Conservation (phyloP, 805 yeast species). For the Candida ulmi region DNA sequence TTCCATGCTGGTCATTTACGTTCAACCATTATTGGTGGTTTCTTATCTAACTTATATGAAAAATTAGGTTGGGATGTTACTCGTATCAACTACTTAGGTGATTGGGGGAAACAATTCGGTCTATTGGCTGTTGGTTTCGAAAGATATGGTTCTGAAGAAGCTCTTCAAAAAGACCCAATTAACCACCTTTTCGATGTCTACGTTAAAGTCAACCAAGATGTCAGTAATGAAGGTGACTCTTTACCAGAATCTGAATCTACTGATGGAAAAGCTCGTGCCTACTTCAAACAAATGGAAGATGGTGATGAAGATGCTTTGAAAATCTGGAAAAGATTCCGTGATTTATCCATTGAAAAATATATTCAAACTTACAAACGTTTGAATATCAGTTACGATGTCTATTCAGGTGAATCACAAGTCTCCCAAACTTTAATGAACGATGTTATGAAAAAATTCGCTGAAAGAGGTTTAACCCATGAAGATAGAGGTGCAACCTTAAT, state of each 20-base stretch:
- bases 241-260: slow-evolving; percentile 44
- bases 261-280: slow-evolving; percentile 80
- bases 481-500: slow-evolving; percentile 90
- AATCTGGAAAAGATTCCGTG: slow-evolving; percentile 86
- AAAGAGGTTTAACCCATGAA: slow-evolving; percentile 67
- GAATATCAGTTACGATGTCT: slow-evolving; percentile 80
- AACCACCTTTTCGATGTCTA: slow-evolving; percentile 93
- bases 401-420: slow-evolving; percentile 96
- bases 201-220: slow-evolving; percentile 78
- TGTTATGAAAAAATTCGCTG: slow-evolving; percentile 57
- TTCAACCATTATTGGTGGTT: slow-evolving; percentile 97
- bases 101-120: slow-evolving; percentile 99
- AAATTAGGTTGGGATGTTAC: slow-evolving; percentile 88
- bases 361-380: slow-evolving; percentile 85
- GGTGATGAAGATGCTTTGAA: slow-evolving; percentile 78
- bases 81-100: slow-evolving; percentile 94
- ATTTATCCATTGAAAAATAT: slow-evolving; percentile 82
- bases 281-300: slow-evolving; percentile 87
- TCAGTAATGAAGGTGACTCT: slow-evolving; percentile 48
- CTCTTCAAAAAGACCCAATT: slow-evolving; percentile 73
- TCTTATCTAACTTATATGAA: slow-evolving; percentile 84
- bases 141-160: slow-evolving; percentile 76
- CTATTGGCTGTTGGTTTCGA: slow-evolving; percentile 88
- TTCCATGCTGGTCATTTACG: slow-evolving; percentile 99
- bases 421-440: slow-evolving; percentile 62